Base-by-base conservation (phyloP, 768 basidiomycete genomes). In the Lactifluus piperatus region DNA sequence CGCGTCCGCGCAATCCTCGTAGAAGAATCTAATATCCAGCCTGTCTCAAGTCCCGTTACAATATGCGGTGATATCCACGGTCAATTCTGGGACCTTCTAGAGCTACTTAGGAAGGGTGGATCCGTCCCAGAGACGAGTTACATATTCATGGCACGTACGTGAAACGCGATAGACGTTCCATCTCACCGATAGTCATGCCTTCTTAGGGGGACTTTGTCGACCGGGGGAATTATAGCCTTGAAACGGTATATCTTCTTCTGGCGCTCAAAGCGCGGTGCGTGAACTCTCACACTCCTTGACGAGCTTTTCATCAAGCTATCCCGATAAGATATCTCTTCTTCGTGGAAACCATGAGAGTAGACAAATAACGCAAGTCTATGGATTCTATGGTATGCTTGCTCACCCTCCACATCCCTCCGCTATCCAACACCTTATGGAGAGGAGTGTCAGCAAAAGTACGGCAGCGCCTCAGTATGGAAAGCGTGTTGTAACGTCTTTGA, bases 401-500 rank as follows among this genome's bases (percentile, higher is more conserved):
- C 8, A 11, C 11, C 49, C 6, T 53, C n/a, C 41, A 24, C 53
- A 27, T 39, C 30, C 32, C 13, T 43, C 44, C 47, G 39, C 53
- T 50, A 30, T 59, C 58, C 52, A 18, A 59, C 39, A 54, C 58
- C 37, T 51, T 41, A 13, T 51, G 34, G 62, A 91, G 94, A 97
- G 69, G 95, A 98, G 73, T 97, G 95, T 67, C 94, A 97, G 72
- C 92, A 93, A 72, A 98, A 97, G 71, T 98, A 97, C 71, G 95
- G 95, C 39, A 92, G 86, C 62, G 84, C 95, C 5, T 83, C 87
- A 2, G 93, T 97, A 24, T 97, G 95, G 95, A 95, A 94, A 72
- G 90, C 91, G 20, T 97, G 95, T 68, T 98, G 95, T 75, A 86
- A 82, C 57, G 94, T 97, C 22, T 98, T 98, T 67, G 95, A 98